These are phyloP conservation scores for Quillaja saponaria DNA, from an alignment of 306 rosid genomes.

Conservation along the genomic window DNA sequence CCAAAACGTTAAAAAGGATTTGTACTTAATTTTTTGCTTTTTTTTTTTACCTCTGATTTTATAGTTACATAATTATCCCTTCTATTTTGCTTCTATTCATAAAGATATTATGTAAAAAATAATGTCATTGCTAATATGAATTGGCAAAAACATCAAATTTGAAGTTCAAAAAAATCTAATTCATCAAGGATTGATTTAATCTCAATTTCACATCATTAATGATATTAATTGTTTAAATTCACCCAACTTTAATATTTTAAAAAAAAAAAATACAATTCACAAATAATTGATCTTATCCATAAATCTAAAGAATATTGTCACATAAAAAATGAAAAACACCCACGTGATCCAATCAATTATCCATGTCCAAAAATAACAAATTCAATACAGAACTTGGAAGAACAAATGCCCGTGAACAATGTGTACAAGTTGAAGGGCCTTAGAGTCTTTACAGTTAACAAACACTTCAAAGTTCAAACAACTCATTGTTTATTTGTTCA, in stretches of 20 bases:
- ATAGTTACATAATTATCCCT: background rate
- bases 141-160: too few relatives aligned
- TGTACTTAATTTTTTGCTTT: background rate
- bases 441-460: slow-evolving; percentile 30
- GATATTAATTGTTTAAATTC: too few relatives aligned
- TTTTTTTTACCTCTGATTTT: background rate
- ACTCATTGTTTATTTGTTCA: slow-evolving; percentile 33
- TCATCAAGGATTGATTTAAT: too few relatives aligned
- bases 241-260: too few relatives aligned
- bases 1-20: slow-evolving; percentile 23
- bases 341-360: slow-evolving; percentile 37
- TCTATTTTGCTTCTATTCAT: too few relatives aligned
- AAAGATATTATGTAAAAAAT: too few relatives aligned
- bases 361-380: slow-evolving; percentile 19
- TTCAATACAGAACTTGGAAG: slow-evolving; percentile 26
- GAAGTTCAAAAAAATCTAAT: too few relatives aligned
- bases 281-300: too few relatives aligned
- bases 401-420: slow-evolving; percentile 52
- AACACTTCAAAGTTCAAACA: slow-evolving; percentile 31
- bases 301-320: too few relatives aligned
- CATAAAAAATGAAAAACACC: slow-evolving; percentile 14
- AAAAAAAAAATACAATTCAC: too few relatives aligned
- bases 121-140: background rate
- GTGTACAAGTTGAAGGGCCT: slow-evolving; percentile 46
- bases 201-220: too few relatives aligned